These are phyloP conservation scores for Scopulariopsis brevicaulis DNA, from an alignment of 2,329 filamentous ascomycete species.

Conservation along the genomic window DNA sequence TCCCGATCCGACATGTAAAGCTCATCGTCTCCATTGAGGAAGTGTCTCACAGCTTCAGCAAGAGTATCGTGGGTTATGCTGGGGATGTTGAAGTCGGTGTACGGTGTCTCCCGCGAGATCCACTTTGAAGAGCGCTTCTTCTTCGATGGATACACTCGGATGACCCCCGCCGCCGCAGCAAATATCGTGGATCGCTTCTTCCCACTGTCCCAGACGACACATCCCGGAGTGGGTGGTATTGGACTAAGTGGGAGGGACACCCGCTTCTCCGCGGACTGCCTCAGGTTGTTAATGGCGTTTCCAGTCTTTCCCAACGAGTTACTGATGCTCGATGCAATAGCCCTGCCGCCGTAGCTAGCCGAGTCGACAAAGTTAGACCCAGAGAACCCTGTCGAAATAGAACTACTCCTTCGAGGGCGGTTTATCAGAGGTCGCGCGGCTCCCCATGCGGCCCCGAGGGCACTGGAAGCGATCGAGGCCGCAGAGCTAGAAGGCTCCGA, in stretches of 20 bases:
- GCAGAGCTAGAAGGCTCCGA: constrained; percentile 41
- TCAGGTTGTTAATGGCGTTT: constrained; percentile 55
- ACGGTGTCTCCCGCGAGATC: constrained; percentile 41
- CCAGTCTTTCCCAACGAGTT: constrained; percentile 66
- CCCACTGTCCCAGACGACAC: constrained; percentile 54
- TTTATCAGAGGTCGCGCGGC: constrained; percentile 51
- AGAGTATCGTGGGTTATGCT: constrained; percentile 48
- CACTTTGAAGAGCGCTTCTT: constrained; percentile 37
- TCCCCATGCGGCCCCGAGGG: constrained; percentile 58
- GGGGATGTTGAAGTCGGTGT: constrained; percentile 57
- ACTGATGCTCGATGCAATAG: constrained; percentile 62
- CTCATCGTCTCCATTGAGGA: constrained; percentile 36
- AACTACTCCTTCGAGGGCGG: constrained; percentile 40
- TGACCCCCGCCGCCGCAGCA: constrained; percentile 52
- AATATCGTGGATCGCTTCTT: constrained; percentile 52
- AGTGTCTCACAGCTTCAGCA: constrained; percentile 41
- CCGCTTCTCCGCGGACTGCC: constrained; percentile 66
- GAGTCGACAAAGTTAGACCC: constrained; percentile 27
- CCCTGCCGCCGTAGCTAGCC: constrained; percentile 59
- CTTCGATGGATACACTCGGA: constrained; percentile 54
- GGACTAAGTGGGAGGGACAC: constrained; percentile 52
- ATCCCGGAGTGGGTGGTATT: constrained; percentile 42
- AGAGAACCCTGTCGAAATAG: constrained; percentile 13
- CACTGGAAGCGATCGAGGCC: constrained; percentile 59
- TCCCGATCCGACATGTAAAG: constrained; percentile 41